phyloP scores from a whole-genome alignment of 805 yeast species.

The Ogataea paradorogensis region DNA sequence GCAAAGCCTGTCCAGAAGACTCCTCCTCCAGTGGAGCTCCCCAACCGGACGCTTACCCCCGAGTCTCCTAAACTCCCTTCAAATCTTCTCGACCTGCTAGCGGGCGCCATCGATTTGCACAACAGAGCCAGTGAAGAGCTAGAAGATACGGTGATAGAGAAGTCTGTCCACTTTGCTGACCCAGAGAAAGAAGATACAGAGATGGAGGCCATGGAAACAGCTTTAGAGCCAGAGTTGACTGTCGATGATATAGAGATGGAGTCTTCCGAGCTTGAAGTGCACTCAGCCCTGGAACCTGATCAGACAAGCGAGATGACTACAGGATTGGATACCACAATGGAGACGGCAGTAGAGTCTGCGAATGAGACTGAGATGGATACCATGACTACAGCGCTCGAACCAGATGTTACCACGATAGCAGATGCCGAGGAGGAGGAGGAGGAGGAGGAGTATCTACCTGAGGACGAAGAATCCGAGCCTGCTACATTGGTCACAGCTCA shows the following conservation, averaged over 20 bases:
- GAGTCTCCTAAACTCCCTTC: conserved; percentile 29
- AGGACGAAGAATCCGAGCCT: too few species aligned
- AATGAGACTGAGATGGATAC: neutral
- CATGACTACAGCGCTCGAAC: neutral
- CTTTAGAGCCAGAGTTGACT: neutral
- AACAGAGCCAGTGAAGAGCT: conserved; percentile 13
- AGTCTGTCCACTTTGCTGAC: conserved; percentile 4
- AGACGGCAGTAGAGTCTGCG: neutral
- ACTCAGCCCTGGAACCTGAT: neutral
- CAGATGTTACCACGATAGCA: neutral
- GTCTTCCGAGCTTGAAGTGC: neutral
- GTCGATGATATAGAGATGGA: neutral
- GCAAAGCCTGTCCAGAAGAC: neutral
- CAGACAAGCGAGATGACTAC: neutral
- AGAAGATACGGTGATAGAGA: neutral
- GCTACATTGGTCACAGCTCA: too few species aligned
- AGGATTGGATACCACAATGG: neutral
- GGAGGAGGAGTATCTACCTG: too few species aligned
- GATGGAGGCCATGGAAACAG: conserved; percentile 1
- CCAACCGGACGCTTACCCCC: conserved; percentile 21
- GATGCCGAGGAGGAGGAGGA: too few species aligned
- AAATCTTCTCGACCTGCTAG: conserved; percentile 18
- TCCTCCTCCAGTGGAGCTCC: conserved; percentile 15
- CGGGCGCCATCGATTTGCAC: conserved; percentile 21
- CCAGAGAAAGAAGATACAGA: neutral